Conservation (phyloP, 225 moss, liverwort and hornwort species). For the Takakia lepidozioides region DNA sequence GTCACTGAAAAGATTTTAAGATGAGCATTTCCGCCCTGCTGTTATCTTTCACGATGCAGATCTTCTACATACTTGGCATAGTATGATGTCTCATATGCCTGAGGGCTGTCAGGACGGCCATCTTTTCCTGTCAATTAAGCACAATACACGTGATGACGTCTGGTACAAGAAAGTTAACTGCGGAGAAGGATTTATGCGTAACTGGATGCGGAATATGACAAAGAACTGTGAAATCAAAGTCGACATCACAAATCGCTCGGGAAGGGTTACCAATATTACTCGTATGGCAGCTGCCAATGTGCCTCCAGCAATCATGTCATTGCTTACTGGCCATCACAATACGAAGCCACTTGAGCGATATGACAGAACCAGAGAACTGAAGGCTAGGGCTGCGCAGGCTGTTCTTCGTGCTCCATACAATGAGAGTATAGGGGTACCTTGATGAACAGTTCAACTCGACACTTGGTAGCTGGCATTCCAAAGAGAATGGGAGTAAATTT, state of each 20-base stretch:
- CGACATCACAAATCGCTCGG: background rate
- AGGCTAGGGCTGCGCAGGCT: background rate
- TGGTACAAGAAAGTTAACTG: background rate
- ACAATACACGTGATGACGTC: background rate
- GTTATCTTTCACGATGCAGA: background rate
- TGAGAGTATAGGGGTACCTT: background rate
- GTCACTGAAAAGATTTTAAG: background rate
- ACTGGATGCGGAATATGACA: conserved; percentile 1
- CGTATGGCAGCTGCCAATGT: background rate
- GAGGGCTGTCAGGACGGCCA: too few species aligned
- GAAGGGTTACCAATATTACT: background rate
- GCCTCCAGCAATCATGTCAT: background rate
- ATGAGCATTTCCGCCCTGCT: background rate
- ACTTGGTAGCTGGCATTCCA: too few species aligned
- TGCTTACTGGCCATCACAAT: background rate
- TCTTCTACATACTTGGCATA: background rate
- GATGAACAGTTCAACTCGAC: too few species aligned
- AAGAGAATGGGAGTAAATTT: too few species aligned
- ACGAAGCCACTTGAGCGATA: background rate
- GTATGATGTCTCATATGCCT: background rate
- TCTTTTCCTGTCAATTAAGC: background rate
- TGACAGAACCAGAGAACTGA: background rate
- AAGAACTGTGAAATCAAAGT: background rate
- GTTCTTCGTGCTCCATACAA: background rate
- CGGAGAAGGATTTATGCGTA: background rate